Percentiles rank a stretch among this genome's conserved stretches.
phyloP scores from a whole-genome alignment of 495 filamentous ascomycete species.

The Evernia prunastri region DNA sequence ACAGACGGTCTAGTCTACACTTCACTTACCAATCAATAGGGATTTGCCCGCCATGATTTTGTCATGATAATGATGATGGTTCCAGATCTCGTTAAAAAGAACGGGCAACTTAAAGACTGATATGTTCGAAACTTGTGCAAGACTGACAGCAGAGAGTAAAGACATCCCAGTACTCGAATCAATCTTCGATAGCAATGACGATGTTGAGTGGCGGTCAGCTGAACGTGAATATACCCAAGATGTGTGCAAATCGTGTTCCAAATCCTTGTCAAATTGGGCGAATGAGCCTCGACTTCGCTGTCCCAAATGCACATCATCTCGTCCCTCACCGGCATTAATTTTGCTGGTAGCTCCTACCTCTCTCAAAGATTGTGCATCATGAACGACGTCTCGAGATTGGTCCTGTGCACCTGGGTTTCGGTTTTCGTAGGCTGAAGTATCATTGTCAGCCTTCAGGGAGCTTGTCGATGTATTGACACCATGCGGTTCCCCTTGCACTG shows the following conservation, averaged over 20 bases:
- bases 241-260: background rate
- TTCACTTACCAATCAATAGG: slow-evolving; percentile 4
- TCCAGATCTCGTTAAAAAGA: background rate
- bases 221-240: slow-evolving; percentile 1
- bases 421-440: background rate
- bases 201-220: background rate
- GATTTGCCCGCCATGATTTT: background rate
- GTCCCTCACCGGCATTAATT: background rate
- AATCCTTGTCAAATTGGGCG: background rate
- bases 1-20: background rate
- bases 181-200: background rate
- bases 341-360: background rate
- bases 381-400: background rate
- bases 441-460: too few species aligned
- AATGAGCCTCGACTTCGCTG: background rate
- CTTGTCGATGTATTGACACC: too few species aligned
- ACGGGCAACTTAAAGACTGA: slow-evolving; percentile 6
- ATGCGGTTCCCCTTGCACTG: too few species aligned
- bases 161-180: background rate
- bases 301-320: background rate
- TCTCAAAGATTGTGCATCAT: too few species aligned
- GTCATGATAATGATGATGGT: slow-evolving; percentile 4
- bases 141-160: background rate
- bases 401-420: background rate
- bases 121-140: background rate